Evolutionary conservation across 78 protist species (phyloP), one percentile per base, ranked within the genome.

Genomic region (Anaeramoeba flamelloides): DNA sequence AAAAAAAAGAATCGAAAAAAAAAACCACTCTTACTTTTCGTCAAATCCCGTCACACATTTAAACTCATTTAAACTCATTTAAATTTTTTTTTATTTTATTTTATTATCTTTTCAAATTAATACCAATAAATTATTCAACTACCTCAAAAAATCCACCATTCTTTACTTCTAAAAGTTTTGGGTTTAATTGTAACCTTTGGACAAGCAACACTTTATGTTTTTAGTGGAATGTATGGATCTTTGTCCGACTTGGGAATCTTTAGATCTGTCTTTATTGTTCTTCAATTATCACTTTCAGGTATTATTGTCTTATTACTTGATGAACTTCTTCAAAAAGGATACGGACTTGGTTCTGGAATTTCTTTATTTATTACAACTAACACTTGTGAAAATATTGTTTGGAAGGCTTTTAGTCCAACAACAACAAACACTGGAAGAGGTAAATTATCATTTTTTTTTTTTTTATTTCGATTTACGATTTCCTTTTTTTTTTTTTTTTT

Each of bases 311-410:
- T 95, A 88, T 79, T 92, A 37, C 65, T 85, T 41, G 99, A 97
- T 80, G 99, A 98, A 90, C 86, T 98, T 40, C 88, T 98, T 78
- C 95, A 92, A 83, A 98, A 98, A 92, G 99, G 99, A 40, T 97
- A 97, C 87, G 99, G 99, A 36, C 86, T 98, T 38, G 99, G 98
- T 40, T 31, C 40, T 2, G 99, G 99, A 81, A 94, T 96, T 79
- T 96, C 99, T 33, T 89, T 98, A 82, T 98, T 98, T 90, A 97
- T 98, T 40, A 98, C 99, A 79, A 92, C 98, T 89, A 96, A 95
- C 95, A 92, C 95, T 75, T 98, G 99, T 90, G 99, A 98, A 90
- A 90, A 82, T 78, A 97, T 98, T 86, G 74, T 98, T 39, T 98
- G 99, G 99, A 90, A 91, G 90, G 79, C 98, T 4, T 91, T 98